Percentiles rank a stretch among this genome's conserved stretches.
These are phyloP conservation scores for Tephrocybe sp. DNA, from an alignment of 768 basidiomycete genomes.

Conservation along the genomic window DNA sequence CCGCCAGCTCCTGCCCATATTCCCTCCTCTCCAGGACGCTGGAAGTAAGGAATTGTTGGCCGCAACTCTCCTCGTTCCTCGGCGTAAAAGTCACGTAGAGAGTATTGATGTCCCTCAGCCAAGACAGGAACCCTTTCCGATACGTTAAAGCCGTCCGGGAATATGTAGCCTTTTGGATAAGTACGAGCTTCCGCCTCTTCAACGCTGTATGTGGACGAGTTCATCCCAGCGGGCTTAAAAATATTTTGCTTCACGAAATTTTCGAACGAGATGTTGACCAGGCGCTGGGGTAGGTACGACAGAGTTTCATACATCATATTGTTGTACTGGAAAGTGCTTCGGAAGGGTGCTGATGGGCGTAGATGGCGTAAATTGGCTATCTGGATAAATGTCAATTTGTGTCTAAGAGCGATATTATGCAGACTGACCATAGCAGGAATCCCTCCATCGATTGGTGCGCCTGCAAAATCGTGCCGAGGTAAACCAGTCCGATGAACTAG, in stretches of 20 bases:
- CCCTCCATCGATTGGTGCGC: slow-evolving; percentile 25
- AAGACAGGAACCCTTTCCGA: slow-evolving; percentile 15
- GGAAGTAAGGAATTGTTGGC: slow-evolving; percentile 37
- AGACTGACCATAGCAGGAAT: slow-evolving; percentile 32
- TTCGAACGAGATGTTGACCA: slow-evolving; percentile 38
- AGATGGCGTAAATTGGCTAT: slow-evolving; percentile 34
- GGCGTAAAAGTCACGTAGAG: slow-evolving; percentile 27
- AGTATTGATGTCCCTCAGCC: slow-evolving; percentile 35
- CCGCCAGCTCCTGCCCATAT: slow-evolving; percentile 42
- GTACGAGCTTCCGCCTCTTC: slow-evolving; percentile 30
- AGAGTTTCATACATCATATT: slow-evolving; percentile 43
- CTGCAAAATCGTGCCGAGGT: slow-evolving; percentile 42
- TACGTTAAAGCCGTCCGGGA: background rate
- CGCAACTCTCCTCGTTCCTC: slow-evolving; percentile 29
- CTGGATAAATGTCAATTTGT: slow-evolving; percentile 16
- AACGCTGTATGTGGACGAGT: slow-evolving; percentile 36
- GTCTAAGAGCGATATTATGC: background rate
- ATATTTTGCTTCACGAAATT: slow-evolving; percentile 36
- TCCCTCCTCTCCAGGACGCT: slow-evolving; percentile 34
- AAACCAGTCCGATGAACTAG: slow-evolving; percentile 41
- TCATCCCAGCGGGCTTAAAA: slow-evolving; percentile 37
- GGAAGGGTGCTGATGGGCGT: slow-evolving; percentile 35
- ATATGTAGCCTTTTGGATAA: slow-evolving; percentile 5
- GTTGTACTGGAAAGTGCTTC: slow-evolving; percentile 44
- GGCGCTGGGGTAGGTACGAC: slow-evolving; percentile 33